Percentiles rank a stretch among this genome's conserved stretches.
Conservation (phyloP, 345 rosid genomes). For the Eucalyptus pauciflora region DNA sequence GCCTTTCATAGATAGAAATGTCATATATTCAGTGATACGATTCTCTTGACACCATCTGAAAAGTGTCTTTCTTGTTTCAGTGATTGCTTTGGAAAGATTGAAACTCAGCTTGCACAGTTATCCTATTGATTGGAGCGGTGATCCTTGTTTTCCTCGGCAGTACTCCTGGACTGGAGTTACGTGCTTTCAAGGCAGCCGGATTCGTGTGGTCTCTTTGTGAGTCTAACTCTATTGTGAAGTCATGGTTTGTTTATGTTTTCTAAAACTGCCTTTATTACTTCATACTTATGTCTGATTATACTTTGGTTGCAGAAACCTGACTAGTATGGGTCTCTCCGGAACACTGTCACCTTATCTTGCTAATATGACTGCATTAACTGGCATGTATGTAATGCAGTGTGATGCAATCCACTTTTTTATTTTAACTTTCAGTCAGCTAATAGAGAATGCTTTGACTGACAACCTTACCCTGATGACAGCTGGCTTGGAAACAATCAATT, state of each 20-base stretch:
- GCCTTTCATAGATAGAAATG: neutral
- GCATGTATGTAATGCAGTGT: conserved; percentile 43
- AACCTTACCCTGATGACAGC: conserved; percentile 24
- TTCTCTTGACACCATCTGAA: neutral
- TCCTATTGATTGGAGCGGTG: conserved; percentile 82
- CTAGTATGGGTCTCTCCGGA: conserved; percentile 64
- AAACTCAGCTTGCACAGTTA: conserved; percentile 33
- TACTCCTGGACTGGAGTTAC: conserved; percentile 79
- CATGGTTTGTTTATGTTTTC: neutral
- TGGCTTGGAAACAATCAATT: conserved; percentile 69
- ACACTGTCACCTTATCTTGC: conserved; percentile 43
- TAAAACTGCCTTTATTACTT: neutral
- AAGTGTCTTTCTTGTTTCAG: conserved; percentile 13
- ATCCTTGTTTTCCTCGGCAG: conserved; percentile 69
- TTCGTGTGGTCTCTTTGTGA: conserved; percentile 66
- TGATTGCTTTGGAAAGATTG: conserved; percentile 35
- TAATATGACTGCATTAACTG: conserved; percentile 59
- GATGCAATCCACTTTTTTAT: neutral
- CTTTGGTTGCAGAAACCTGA: conserved; percentile 47
- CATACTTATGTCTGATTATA: neutral
- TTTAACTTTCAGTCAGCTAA: neutral
- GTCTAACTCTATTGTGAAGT: conserved; percentile 3
- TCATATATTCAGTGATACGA: neutral
- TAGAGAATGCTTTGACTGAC: neutral
- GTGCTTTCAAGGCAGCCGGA: conserved; percentile 53